Conservation (phyloP, 768 basidiomycete genomes). For the Suillus placidus region DNA sequence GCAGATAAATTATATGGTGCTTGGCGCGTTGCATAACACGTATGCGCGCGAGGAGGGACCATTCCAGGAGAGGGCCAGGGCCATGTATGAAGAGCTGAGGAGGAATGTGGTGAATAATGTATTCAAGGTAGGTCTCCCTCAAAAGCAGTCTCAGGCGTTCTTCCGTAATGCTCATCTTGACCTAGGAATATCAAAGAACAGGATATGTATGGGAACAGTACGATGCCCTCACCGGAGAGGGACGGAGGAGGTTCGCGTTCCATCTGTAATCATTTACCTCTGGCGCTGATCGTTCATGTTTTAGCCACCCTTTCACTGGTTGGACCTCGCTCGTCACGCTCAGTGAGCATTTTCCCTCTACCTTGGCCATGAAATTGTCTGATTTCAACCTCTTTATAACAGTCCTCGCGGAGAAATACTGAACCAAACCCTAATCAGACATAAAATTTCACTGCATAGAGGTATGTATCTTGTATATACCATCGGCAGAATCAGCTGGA, state of each 20-base stretch:
- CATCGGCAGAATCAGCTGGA: background rate
- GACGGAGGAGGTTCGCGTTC: slow-evolving; percentile 71
- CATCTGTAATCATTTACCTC: slow-evolving; percentile 9
- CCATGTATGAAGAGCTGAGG: slow-evolving; percentile 81
- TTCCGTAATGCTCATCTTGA: slow-evolving; percentile 4
- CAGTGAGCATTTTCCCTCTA: slow-evolving; percentile 56
- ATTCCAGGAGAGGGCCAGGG: slow-evolving; percentile 67
- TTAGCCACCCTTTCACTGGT: slow-evolving; percentile 93
- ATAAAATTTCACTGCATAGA: background rate
- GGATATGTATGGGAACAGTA: slow-evolving; percentile 99
- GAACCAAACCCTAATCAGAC: slow-evolving; percentile 14
- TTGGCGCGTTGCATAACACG: slow-evolving; percentile 77
- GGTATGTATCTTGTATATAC: background rate
- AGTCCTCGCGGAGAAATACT: slow-evolving; percentile 77
- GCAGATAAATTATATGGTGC: slow-evolving; percentile 93
- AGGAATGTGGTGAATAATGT: slow-evolving; percentile 87
- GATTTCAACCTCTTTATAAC: slow-evolving; percentile 10
- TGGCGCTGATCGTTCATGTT: slow-evolving; percentile 14
- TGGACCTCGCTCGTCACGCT: slow-evolving; percentile 91
- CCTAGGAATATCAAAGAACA: slow-evolving; percentile 86
- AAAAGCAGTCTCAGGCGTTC: background rate
- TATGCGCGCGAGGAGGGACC: slow-evolving; percentile 85
- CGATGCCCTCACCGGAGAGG: slow-evolving; percentile 80
- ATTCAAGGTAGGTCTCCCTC: slow-evolving; percentile 50
- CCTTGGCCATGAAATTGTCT: background rate